These are phyloP conservation scores for Trametes versicolor DNA, from an alignment of 1,284 basidiomycete species.

Conservation along the genomic window DNA sequence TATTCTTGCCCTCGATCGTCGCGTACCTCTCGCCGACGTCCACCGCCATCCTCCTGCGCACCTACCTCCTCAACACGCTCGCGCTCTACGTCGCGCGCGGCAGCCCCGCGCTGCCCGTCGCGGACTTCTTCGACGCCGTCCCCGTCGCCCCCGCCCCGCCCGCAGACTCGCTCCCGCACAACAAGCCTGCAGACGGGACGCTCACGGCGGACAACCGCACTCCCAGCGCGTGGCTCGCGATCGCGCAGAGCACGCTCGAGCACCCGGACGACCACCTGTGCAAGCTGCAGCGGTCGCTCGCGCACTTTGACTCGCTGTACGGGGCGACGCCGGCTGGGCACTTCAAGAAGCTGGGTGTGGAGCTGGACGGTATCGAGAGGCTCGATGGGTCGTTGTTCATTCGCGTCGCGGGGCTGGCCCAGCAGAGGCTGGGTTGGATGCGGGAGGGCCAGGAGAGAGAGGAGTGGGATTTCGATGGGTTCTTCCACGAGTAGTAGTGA, in stretches of 20 bases:
- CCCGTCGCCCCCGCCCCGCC: slow-evolving; percentile 33
- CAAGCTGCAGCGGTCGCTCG: slow-evolving; percentile 66
- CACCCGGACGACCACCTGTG: slow-evolving; percentile 72
- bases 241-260: slow-evolving; percentile 4
- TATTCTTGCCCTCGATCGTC: slow-evolving; percentile 52
- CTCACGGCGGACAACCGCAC: slow-evolving; percentile 45
- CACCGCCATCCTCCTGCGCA: slow-evolving; percentile 47
- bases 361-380: slow-evolving; percentile 56
- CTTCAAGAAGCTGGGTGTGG: slow-evolving; percentile 39
- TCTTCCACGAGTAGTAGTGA: slow-evolving; percentile 28
- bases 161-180: slow-evolving; percentile 39
- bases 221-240: slow-evolving; percentile 3
- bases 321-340: slow-evolving; percentile 52
- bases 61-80: slow-evolving; percentile 50
- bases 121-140: slow-evolving; percentile 46
- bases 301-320: slow-evolving; percentile 61
- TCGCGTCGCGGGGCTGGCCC: slow-evolving; percentile 60
- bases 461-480: slow-evolving; percentile 43
- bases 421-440: slow-evolving; percentile 60
- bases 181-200: slow-evolving; percentile 44
- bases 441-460: slow-evolving; percentile 53
- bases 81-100: slow-evolving; percentile 51
- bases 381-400: slow-evolving; percentile 72
- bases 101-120: slow-evolving; percentile 45
- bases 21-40: slow-evolving; percentile 41